These are phyloP conservation scores for Sicyos edulis DNA, from an alignment of 306 rosid genomes.

Conservation along the genomic window DNA sequence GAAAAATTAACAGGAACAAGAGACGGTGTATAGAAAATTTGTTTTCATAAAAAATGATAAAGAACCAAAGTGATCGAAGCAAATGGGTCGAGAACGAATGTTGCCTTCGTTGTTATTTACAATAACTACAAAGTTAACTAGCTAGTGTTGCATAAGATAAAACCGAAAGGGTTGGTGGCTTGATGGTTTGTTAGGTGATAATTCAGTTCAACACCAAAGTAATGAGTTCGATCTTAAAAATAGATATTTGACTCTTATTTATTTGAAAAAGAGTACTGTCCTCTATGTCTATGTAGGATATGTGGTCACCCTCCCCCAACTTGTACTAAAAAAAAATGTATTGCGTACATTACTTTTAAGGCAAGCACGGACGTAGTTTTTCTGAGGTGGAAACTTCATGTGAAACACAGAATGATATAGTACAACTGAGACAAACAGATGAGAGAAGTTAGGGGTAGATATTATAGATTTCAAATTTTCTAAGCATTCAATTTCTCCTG, in stretches of 20 bases:
- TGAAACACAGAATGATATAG: conserved; percentile 73
- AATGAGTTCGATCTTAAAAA: too few species aligned
- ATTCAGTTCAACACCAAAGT: too few species aligned
- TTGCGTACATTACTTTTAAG: conserved; percentile 86
- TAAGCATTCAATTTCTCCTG: conserved; percentile 13
- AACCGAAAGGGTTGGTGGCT: too few species aligned
- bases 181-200: too few species aligned
- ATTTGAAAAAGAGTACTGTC: too few species aligned
- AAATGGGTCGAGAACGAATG: conserved; percentile 4
- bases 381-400: conserved; percentile 55
- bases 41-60: not conserved
- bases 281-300: too few species aligned
- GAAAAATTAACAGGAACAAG: not conserved
- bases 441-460: conserved; percentile 26
- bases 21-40: not conserved
- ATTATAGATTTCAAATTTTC: conserved; percentile 16
- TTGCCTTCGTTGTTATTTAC: not conserved
- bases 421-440: conserved; percentile 49
- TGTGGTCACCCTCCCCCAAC: too few species aligned
- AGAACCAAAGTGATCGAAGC: not conserved
- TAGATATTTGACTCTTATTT: too few species aligned
- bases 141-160: conserved; percentile 33
- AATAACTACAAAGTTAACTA: conserved; percentile 10
- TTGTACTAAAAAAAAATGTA: conserved; percentile 2
- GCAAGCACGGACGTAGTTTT: conserved; percentile 76